phyloP scores from a whole-genome alignment of 306 rosid species.

The Begonia fuchsioides region DNA sequence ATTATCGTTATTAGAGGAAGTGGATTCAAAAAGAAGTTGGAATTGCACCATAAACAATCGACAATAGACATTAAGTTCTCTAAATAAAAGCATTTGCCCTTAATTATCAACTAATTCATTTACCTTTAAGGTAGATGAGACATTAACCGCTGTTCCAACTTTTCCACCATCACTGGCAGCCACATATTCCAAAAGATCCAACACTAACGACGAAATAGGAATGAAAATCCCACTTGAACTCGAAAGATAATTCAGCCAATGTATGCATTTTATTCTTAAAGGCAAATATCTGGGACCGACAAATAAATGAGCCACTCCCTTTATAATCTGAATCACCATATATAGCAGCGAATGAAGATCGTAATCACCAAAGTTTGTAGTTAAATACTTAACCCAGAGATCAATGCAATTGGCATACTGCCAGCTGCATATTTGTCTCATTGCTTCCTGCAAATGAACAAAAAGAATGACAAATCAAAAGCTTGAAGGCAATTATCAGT shows the following conservation, averaged over 20 bases:
- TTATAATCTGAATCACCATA: constrained; percentile 53
- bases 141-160: constrained; percentile 35
- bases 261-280: constrained; percentile 66
- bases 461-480: constrained; percentile 5
- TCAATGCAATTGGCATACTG: constrained; percentile 67
- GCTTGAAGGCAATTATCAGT: too few species aligned
- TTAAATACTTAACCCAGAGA: constrained; percentile 62
- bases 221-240: constrained; percentile 69
- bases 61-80: too few species aligned
- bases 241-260: constrained; percentile 75
- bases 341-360: constrained; percentile 63
- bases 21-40: too few species aligned
- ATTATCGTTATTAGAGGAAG: not conserved
- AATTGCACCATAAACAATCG: not conserved
- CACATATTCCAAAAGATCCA: constrained; percentile 66
- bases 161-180: constrained; percentile 46
- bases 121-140: constrained; percentile 51
- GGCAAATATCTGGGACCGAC: constrained; percentile 96
- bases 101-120: constrained; percentile 11
- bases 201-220: constrained; percentile 59
- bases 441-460: constrained; percentile 51
- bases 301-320: constrained; percentile 65
- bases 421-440: constrained; percentile 66
- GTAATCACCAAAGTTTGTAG: constrained; percentile 40
- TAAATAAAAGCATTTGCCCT: too few species aligned